Evolutionary conservation across 2,329 filamentous ascomycete genomes (phyloP).

Genomic region (Beauveria pseudobassiana): DNA sequence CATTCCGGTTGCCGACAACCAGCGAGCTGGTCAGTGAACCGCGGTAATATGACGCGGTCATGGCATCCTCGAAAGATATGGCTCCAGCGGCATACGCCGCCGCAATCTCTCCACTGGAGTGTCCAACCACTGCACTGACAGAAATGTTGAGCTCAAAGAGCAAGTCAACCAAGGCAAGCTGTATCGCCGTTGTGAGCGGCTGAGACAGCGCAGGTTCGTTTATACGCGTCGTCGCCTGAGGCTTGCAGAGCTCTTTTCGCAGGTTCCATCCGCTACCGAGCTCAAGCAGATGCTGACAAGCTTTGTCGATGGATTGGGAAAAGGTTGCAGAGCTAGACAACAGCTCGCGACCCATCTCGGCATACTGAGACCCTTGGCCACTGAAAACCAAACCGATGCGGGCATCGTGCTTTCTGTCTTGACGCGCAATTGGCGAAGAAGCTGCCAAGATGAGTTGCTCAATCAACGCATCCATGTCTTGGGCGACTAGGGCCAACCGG

Average conservation of each 20-base stretch:
- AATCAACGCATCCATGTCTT: conserved; percentile 13
- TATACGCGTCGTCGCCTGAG: conserved; percentile 19
- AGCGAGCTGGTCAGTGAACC: conserved; percentile 23
- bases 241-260: background rate
- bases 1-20: conserved; percentile 10
- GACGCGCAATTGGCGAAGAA: conserved; percentile 8
- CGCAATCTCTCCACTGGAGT: conserved; percentile 36
- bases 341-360: conserved; percentile 24
- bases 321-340: conserved; percentile 22
- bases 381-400: conserved; percentile 21
- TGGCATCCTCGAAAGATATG: conserved; percentile 32
- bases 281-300: conserved; percentile 8
- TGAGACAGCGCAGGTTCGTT: conserved; percentile 29
- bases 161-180: conserved; percentile 34
- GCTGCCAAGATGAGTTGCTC: conserved; percentile 4
- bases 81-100: conserved; percentile 33
- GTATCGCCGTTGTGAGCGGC: conserved; percentile 32
- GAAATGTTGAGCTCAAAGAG: conserved; percentile 30
- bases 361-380: conserved; percentile 25
- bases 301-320: conserved; percentile 18
- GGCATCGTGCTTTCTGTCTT: conserved; percentile 3
- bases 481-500: conserved; percentile 14
- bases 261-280: background rate
- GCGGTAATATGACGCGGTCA: conserved; percentile 32
- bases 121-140: conserved; percentile 29